These are phyloP conservation scores for Zygotorulaspora chibaensis DNA, from an alignment of 805 yeast species.

Conservation along the genomic window DNA sequence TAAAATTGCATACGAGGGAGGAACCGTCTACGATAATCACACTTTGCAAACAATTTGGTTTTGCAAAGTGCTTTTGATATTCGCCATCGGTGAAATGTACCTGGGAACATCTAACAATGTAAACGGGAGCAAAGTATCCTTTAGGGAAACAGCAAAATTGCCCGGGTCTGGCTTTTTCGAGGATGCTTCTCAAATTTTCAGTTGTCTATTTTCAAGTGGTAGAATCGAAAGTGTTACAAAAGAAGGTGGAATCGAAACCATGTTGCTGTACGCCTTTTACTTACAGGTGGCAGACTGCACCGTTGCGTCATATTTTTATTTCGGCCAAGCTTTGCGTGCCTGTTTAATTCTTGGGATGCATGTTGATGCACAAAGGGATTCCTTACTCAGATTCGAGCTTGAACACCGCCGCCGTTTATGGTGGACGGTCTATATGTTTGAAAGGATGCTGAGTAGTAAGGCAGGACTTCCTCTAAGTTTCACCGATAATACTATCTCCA, in stretches of 20 bases:
- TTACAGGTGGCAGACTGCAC: slow-evolving; percentile 83
- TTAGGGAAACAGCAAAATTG: slow-evolving; percentile 41
- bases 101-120: slow-evolving; percentile 62
- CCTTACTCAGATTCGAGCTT: slow-evolving; percentile 59
- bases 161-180: slow-evolving; percentile 79
- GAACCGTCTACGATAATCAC: slow-evolving; percentile 42
- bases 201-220: slow-evolving; percentile 75
- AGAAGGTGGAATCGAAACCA: slow-evolving; percentile 76
- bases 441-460: slow-evolving; percentile 76
- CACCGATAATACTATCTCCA: slow-evolving; percentile 76
- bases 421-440: slow-evolving; percentile 84
- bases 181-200: slow-evolving; percentile 73
- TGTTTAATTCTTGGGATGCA: slow-evolving; percentile 74
- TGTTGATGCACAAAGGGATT: slow-evolving; percentile 74
- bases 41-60: slow-evolving; percentile 76
- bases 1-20: slow-evolving; percentile 54
- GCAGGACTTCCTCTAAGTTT: slow-evolving; percentile 77
- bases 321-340: slow-evolving; percentile 70
- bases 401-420: slow-evolving; percentile 81
- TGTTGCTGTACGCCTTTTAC: slow-evolving; percentile 70
- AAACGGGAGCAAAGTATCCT: slow-evolving; percentile 42
- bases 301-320: slow-evolving; percentile 73
- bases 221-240: slow-evolving; percentile 72
- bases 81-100: slow-evolving; percentile 81
- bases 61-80: slow-evolving; percentile 66